Percentiles rank a stretch among this genome's conserved stretches.
Evolutionary conservation across 2,329 filamentous ascomycete species (phyloP).

Genomic region (Diaporthe australafricana): DNA sequence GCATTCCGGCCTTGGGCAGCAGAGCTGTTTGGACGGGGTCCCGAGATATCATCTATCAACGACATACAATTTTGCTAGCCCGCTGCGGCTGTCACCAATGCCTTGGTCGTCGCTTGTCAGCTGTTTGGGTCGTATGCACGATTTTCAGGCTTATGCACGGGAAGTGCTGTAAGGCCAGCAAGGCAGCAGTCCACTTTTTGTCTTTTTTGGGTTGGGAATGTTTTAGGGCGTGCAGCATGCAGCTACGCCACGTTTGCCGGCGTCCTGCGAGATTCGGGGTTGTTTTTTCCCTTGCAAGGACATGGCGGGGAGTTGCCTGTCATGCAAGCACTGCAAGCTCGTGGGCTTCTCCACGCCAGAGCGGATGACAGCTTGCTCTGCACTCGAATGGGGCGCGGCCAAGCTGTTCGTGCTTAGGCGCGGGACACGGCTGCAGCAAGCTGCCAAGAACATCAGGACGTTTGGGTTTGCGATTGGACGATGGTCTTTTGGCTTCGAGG

Average conservation of each 20-base stretch:
- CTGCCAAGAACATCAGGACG: background rate
- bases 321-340: conserved; percentile 11
- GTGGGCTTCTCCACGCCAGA: background rate
- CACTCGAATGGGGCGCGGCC: conserved; percentile 19
- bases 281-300: background rate
- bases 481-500: background rate
- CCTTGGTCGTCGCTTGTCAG: background rate
- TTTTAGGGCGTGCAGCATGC: background rate
- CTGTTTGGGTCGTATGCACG: conserved; percentile 11
- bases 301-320: background rate
- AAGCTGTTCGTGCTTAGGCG: conserved; percentile 12
- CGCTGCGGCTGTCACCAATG: conserved; percentile 12
- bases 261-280: conserved; percentile 17
- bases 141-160: conserved; percentile 9
- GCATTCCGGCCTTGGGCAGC: background rate
- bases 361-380: conserved; percentile 10
- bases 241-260: conserved; percentile 16
- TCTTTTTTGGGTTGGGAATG: background rate
- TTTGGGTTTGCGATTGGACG: conserved; percentile 10
- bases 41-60: background rate
- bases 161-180: conserved; percentile 5
- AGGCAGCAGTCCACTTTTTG: conserved; percentile 17
- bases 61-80: background rate
- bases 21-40: background rate
- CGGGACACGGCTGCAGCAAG: background rate